These are phyloP conservation scores for Knufia fluminis DNA, from an alignment of 2,329 filamentous ascomycete species.

Conservation along the genomic window DNA sequence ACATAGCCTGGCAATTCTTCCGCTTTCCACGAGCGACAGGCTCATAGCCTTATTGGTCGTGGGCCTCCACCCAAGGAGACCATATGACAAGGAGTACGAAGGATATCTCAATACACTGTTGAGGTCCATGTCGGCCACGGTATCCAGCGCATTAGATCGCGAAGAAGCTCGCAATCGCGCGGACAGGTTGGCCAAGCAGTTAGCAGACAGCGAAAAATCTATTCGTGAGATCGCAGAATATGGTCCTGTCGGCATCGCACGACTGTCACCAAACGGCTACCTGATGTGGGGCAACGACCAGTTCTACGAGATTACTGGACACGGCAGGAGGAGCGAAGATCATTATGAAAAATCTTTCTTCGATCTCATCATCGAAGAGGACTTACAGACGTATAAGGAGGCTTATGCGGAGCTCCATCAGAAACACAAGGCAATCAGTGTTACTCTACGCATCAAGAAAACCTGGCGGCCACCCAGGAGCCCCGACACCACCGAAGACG, in stretches of 20 bases:
- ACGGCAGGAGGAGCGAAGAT: slow-evolving; percentile 9
- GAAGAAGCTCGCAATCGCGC: slow-evolving; percentile 15
- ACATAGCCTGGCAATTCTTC: slow-evolving; percentile 13
- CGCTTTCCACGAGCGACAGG: slow-evolving; percentile 15
- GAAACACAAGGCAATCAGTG: slow-evolving; percentile 5
- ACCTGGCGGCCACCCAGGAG: slow-evolving; percentile 16
- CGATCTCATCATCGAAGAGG: slow-evolving; percentile 14
- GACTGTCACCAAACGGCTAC: slow-evolving; percentile 10
- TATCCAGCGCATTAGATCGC: slow-evolving; percentile 13
- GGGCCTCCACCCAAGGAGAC: slow-evolving; percentile 16
- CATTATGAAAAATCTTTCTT: slow-evolving; percentile 16
- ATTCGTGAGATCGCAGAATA: slow-evolving; percentile 16
- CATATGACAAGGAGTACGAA: slow-evolving; percentile 12
- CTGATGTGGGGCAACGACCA: slow-evolving; percentile 17
- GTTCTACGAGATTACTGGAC: slow-evolving; percentile 19
- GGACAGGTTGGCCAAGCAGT: slow-evolving; percentile 13
- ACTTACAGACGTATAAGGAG: slow-evolving; percentile 6
- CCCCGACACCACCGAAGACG: slow-evolving; percentile 9
- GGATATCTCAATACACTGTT: slow-evolving; percentile 14
- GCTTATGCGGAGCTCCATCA: slow-evolving; percentile 9
- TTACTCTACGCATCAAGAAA: slow-evolving; percentile 12
- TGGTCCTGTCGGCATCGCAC: slow-evolving; percentile 15
- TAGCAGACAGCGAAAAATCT: slow-evolving; percentile 14
- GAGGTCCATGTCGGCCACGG: slow-evolving; percentile 13
- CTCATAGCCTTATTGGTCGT: slow-evolving; percentile 16